Base-by-base conservation (phyloP, 2,329 filamentous ascomycete genomes). In the Sporothrix luriei region DNA sequence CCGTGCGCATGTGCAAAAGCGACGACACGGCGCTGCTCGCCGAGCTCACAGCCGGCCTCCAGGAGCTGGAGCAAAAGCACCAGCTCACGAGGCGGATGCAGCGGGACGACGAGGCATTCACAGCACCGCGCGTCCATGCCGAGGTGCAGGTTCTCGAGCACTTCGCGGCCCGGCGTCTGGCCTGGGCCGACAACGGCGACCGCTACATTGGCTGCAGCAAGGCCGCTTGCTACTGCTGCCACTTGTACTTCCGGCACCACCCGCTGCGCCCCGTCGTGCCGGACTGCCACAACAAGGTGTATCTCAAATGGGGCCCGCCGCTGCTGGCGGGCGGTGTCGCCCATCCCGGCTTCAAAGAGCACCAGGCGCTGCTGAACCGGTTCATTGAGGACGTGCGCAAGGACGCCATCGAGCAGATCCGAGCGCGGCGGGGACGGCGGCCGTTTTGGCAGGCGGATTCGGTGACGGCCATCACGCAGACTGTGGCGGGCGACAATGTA, bases 131-230 rank as follows among this genome's bases (percentile, higher is more conserved):
- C 2, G 77, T 81, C 13, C 83, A 85, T 72, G 80, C 82, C 2
- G 83, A 86, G 72, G 75, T 86, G 3, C 78, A 82, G 68, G 75
- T 84, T 3, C 74, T 85, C 0, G 82, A 86, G 51, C 76, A 82
- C 66, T 85, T 85, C 71, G 75, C 79, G 71, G 66, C 72, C 5
- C 73, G 73, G 0, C 48, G 72, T 0, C 73, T 80, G 1, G 29
- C 19, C 0, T 85, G 83, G 71, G 76, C 77, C 3, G 76, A 75
- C 1, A 29, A 33, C 4, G 68, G 75, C 4, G 83, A 85, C 69
- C 75, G 75, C 3, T 85, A 80, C 72, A 80, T 87, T 14, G 83
- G 80, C 3, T 84, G 80, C 70, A 87, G 83, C 73, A 87, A 86
- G 74, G 79, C 80, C 0, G 80, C 84, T 3, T 87, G 84, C 68